Percentiles rank a stretch among this genome's conserved stretches.
Evolutionary conservation across 352 stramenopile genomes (phyloP).

Genomic region (Phytopythium vexans): DNA sequence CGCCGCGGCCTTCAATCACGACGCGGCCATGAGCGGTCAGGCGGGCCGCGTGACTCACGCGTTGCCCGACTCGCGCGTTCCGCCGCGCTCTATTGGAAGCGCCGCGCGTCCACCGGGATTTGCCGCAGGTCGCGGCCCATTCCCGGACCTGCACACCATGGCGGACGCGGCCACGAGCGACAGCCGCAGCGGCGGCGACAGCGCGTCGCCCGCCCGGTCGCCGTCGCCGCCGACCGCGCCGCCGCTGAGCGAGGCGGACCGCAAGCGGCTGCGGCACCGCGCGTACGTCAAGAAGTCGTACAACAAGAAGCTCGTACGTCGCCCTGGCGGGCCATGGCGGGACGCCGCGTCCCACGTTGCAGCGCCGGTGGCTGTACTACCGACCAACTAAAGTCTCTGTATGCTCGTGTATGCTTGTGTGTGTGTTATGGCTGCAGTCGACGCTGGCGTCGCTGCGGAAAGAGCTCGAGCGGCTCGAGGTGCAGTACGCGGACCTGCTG

Average conservation of each 20-base stretch:
- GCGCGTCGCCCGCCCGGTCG: background rate
- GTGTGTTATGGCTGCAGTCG: conserved; percentile 17
- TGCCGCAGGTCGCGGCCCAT: too few species aligned
- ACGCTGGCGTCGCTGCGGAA: conserved; percentile 45
- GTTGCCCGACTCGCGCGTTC: too few species aligned
- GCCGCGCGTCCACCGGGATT: too few species aligned
- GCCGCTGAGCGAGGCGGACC: conserved; percentile 20
- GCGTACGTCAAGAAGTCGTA: conserved; percentile 73
- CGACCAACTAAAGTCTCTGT: background rate
- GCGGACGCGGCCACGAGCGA: background rate
- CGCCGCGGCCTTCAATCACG: too few species aligned
- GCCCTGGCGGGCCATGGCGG: background rate
- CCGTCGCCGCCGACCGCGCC: conserved; percentile 1
- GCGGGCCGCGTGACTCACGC: too few species aligned
- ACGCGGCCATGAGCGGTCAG: too few species aligned
- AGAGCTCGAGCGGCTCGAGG: conserved; percentile 39
- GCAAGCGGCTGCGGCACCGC: conserved; percentile 59
- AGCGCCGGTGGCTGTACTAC: background rate
- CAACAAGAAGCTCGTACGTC: conserved; percentile 67
- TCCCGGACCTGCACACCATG: background rate
- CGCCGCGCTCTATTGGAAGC: too few species aligned
- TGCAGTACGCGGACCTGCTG: conserved; percentile 42
- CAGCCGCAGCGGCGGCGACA: too few species aligned
- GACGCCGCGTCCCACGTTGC: too few species aligned
- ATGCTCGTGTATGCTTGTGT: background rate